Evolutionary conservation across 345 rosid species (phyloP).

Genomic region (Alliaria petiolata): DNA sequence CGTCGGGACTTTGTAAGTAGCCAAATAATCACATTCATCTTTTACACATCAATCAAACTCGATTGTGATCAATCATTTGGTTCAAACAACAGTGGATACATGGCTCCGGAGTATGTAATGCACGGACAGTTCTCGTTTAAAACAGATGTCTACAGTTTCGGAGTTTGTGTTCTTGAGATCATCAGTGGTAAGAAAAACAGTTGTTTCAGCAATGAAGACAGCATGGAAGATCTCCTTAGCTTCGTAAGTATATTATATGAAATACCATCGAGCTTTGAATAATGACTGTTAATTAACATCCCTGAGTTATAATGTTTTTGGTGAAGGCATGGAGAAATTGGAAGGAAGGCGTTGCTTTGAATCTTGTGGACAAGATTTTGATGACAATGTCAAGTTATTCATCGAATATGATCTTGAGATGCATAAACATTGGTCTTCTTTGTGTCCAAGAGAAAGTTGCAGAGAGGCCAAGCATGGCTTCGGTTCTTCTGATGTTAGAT

Average conservation of each 20-base stretch:
- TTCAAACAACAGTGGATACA: constrained; percentile 45
- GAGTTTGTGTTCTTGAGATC: constrained; percentile 55
- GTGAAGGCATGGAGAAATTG: constrained; percentile 58
- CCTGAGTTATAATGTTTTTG: constrained; percentile 2
- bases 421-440: constrained; percentile 62
- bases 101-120: constrained; percentile 60
- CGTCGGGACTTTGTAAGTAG: constrained; percentile 47
- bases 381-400: constrained; percentile 28
- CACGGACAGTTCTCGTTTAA: constrained; percentile 48
- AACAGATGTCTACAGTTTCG: constrained; percentile 58
- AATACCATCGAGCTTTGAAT: not conserved
- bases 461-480: constrained; percentile 55
- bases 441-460: constrained; percentile 55
- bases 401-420: constrained; percentile 38
- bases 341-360: constrained; percentile 39
- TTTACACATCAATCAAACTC: not conserved
- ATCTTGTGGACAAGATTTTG: constrained; percentile 36
- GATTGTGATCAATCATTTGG: not conserved
- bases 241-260: constrained; percentile 32
- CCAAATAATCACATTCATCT: not conserved
- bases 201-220: constrained; percentile 13
- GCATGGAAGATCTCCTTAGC: constrained; percentile 35
- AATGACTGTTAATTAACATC: not conserved
- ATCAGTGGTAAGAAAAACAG: constrained; percentile 42
- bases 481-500: constrained; percentile 42